Percentiles rank a stretch among this genome's conserved stretches.
Conservation (phyloP, 306 rosid genomes). For the Cicer pinnatifidum region DNA sequence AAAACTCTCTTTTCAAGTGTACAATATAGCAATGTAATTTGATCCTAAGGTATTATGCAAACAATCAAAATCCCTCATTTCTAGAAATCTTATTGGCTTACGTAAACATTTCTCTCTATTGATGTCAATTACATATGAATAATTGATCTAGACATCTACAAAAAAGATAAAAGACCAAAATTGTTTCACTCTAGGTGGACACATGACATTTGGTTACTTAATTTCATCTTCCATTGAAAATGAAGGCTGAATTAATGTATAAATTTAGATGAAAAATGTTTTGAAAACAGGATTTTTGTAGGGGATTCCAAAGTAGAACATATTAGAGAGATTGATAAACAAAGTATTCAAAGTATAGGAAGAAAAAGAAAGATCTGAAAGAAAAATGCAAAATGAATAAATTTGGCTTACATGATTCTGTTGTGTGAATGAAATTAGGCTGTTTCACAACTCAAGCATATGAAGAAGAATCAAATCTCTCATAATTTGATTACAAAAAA, state of each 20-base stretch:
- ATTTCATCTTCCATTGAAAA: conserved; percentile 14
- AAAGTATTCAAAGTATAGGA: neutral
- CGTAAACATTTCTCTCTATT: neutral
- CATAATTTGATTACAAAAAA: neutral
- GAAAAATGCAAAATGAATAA: neutral
- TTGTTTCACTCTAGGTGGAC: neutral
- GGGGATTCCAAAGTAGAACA: no score
- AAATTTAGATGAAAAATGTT: neutral
- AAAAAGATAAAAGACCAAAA: neutral
- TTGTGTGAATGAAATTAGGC: neutral
- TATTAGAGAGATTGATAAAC: neutral
- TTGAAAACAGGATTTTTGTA: neutral
- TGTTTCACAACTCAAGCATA: neutral
- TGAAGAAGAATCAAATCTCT: neutral
- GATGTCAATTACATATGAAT: conserved; percentile 5
- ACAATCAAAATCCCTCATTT: neutral
- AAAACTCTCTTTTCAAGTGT: no score
- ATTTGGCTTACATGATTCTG: neutral
- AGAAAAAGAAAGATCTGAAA: neutral
- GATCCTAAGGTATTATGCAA: neutral
- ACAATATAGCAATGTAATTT: neutral
- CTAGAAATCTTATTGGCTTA: neutral
- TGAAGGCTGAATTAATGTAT: neutral
- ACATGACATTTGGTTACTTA: neutral
- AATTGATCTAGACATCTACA: neutral